Percentiles rank a stretch among this genome's conserved stretches.
phyloP scores from a whole-genome alignment of 2,329 filamentous ascomycete species.

The Podosphaera xanthii region DNA sequence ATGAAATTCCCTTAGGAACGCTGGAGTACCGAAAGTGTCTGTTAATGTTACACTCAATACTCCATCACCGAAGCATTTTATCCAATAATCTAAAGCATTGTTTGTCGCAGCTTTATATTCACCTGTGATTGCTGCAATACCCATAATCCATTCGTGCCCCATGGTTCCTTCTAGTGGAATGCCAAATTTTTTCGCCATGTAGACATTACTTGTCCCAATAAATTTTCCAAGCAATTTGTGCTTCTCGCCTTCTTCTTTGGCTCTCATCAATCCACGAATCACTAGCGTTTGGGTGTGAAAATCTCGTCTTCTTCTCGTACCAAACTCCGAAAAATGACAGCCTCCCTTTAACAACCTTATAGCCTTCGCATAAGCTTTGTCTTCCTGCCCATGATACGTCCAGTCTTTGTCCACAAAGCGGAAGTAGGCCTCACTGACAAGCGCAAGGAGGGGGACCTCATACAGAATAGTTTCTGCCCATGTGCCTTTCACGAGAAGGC shows the following conservation, averaged over 20 bases:
- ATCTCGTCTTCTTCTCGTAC: slow-evolving; percentile 67
- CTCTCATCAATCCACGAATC: slow-evolving; percentile 62
- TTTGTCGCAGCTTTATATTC: slow-evolving; percentile 74
- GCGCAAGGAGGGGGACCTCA: slow-evolving; percentile 78
- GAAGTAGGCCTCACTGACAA: slow-evolving; percentile 94
- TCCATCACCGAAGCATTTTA: slow-evolving; percentile 68
- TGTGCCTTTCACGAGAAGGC: slow-evolving; percentile 53
- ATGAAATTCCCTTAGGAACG: slow-evolving; percentile 69
- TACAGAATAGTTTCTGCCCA: slow-evolving; percentile 96
- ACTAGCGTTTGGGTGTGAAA: slow-evolving; percentile 91
- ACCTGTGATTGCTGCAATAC: slow-evolving; percentile 71
- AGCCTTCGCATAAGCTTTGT: slow-evolving; percentile 67
- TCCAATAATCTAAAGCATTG: slow-evolving; percentile 67
- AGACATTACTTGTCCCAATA: slow-evolving; percentile 84
- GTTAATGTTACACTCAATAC: slow-evolving; percentile 77
- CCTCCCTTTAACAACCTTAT: slow-evolving; percentile 53
- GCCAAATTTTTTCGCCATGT: slow-evolving; percentile 82
- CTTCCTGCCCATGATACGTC: slow-evolving; percentile 68
- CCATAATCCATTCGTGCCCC: slow-evolving; percentile 99
- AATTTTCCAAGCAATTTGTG: slow-evolving; percentile 49
- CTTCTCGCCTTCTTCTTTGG: slow-evolving; percentile 45
- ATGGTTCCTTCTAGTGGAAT: slow-evolving; percentile 71
- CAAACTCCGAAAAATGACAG: slow-evolving; percentile 85
- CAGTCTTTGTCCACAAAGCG: slow-evolving; percentile 88
- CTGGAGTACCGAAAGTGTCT: slow-evolving; percentile 83